Conservation (phyloP, 2,329 filamentous ascomycete genomes). For the Pseudogymnoascus sp. region DNA sequence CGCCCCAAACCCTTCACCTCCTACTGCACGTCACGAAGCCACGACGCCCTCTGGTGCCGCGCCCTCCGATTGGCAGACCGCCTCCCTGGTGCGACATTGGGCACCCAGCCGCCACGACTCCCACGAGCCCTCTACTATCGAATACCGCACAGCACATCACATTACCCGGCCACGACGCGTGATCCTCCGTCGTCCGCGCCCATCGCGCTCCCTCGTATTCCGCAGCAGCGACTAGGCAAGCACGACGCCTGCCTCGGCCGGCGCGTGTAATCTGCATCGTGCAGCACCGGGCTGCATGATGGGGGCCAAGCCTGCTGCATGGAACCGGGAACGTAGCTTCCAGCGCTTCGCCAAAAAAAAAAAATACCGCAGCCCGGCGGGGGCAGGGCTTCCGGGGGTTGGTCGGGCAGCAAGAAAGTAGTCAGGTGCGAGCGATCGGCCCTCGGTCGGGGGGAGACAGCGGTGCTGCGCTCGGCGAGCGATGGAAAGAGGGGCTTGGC, state of each 20-base stretch:
- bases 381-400: neutral
- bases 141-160: neutral
- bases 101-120: neutral
- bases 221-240: neutral
- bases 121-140: neutral
- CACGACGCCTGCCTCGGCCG: neutral
- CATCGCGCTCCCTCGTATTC: neutral
- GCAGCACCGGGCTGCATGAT: neutral
- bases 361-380: constrained; percentile 1
- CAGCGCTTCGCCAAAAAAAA: constrained; percentile 5
- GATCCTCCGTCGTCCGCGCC: neutral
- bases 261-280: neutral
- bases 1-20: neutral
- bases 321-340: neutral
- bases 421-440: neutral
- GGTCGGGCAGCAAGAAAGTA: constrained; percentile 1
- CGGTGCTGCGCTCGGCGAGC: neutral
- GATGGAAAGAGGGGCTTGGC: neutral
- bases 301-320: neutral
- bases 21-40: neutral
- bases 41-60: neutral
- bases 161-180: constrained; percentile 1
- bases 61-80: constrained; percentile 4
- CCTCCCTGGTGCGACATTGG: neutral
- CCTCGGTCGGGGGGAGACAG: neutral